Percentiles rank a stretch among this genome's conserved stretches.
Evolutionary conservation across 345 rosid species (phyloP).

Genomic region (Eucalyptus decipiens): DNA sequence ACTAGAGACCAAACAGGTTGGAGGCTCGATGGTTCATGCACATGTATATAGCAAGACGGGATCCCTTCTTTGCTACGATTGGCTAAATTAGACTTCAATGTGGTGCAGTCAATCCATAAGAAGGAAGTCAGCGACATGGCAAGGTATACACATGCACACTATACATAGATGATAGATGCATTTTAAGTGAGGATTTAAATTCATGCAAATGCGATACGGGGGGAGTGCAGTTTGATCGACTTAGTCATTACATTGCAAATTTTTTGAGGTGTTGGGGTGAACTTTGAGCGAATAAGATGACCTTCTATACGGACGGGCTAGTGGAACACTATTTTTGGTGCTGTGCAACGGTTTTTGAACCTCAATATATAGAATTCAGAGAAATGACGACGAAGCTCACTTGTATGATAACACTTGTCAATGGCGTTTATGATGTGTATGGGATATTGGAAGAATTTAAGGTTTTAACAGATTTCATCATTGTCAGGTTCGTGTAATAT

Average conservation of each 20-base stretch:
- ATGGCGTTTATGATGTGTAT: background rate
- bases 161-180: background rate
- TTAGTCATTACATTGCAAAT: background rate
- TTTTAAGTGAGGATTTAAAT: too few relatives aligned
- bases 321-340: background rate
- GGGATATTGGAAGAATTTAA: background rate
- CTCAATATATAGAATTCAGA: background rate
- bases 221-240: background rate
- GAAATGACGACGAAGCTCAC: background rate
- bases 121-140: background rate
- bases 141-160: background rate
- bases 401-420: background rate
- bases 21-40: constrained; percentile 3
- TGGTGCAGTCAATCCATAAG: background rate
- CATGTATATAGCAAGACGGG: background rate
- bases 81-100: constrained; percentile 4
- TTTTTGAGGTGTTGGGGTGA: background rate
- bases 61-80: background rate
- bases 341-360: background rate
- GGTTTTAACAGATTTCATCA: background rate
- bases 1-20: background rate
- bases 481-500: background rate
- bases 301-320: background rate
- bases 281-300: background rate
- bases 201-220: background rate